Conservation (phyloP, 2,329 filamentous ascomycete genomes). For the Stachybotrys elegans region DNA sequence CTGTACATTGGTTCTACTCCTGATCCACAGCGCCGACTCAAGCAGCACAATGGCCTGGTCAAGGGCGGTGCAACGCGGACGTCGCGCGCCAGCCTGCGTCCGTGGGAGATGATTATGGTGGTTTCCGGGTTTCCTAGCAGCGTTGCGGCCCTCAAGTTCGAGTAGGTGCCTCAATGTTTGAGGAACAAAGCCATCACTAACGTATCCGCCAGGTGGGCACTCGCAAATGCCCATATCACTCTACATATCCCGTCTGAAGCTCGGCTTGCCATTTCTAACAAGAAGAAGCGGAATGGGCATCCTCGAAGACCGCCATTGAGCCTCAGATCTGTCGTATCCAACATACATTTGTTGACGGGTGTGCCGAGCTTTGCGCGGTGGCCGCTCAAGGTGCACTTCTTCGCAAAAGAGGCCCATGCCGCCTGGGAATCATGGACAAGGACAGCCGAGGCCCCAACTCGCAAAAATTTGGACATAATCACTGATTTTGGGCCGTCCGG, state of each 20-base stretch:
- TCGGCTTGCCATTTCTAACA: slow-evolving; percentile 49
- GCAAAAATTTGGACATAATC: slow-evolving; percentile 44
- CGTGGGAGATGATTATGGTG: slow-evolving; percentile 87
- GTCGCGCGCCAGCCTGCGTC: slow-evolving; percentile 59
- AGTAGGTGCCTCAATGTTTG: slow-evolving; percentile 48
- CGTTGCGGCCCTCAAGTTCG: slow-evolving; percentile 87
- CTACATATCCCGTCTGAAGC: slow-evolving; percentile 66
- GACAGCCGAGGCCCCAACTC: slow-evolving; percentile 40
- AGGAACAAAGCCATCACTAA: slow-evolving; percentile 2
- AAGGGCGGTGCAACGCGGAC: slow-evolving; percentile 81
- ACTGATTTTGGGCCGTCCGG: slow-evolving; percentile 45
- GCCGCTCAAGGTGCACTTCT: slow-evolving; percentile 80
- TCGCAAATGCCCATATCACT: slow-evolving; percentile 79
- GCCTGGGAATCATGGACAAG: slow-evolving; percentile 61
- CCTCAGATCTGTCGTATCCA: slow-evolving; percentile 66
- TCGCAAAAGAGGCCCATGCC: slow-evolving; percentile 61
- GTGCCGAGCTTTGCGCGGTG: slow-evolving; percentile 76
- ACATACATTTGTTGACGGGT: slow-evolving; percentile 74
- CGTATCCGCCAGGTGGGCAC: slow-evolving; percentile 69
- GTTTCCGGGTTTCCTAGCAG: slow-evolving; percentile 86
- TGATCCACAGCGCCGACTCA: slow-evolving; percentile 75
- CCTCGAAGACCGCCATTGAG: slow-evolving; percentile 54
- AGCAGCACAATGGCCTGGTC: slow-evolving; percentile 83
- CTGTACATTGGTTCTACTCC: slow-evolving; percentile 92
- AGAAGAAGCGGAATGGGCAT: slow-evolving; percentile 46